Conservation (phyloP, 2,329 filamentous ascomycete species). For the Macrophomina tecta region DNA sequence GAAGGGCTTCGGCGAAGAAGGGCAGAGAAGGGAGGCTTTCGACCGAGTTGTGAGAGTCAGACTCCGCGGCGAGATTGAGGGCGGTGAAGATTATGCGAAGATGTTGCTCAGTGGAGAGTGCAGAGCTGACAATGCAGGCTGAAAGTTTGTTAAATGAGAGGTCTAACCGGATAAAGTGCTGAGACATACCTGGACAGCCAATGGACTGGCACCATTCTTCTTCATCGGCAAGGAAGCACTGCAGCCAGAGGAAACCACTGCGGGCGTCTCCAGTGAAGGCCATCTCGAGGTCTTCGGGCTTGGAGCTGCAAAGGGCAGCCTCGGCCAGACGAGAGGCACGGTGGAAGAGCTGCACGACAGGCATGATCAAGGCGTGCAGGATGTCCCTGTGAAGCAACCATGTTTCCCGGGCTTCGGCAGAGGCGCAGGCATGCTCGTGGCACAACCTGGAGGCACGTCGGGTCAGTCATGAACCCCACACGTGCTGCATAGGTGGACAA, state of each 20-base stretch:
- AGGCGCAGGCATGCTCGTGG: slow-evolving; percentile 45
- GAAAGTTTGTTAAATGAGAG: slow-evolving; percentile 32
- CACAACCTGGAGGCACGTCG: slow-evolving; percentile 51
- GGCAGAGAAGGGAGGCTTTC: slow-evolving; percentile 33
- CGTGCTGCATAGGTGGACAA: slow-evolving; percentile 43
- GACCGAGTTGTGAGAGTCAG: slow-evolving; percentile 41
- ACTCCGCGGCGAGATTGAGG: slow-evolving; percentile 50
- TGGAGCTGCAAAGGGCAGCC: slow-evolving; percentile 54
- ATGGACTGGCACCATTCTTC: slow-evolving; percentile 63
- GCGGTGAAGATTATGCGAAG: slow-evolving; percentile 56
- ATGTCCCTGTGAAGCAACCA: slow-evolving; percentile 64
- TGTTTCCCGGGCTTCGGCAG: slow-evolving; percentile 41
- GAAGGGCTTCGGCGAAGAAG: slow-evolving; percentile 42
- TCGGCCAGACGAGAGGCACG: slow-evolving; percentile 61
- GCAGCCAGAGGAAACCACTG: slow-evolving; percentile 64
- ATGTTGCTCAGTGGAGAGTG: slow-evolving; percentile 54
- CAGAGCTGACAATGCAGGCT: slow-evolving; percentile 53
- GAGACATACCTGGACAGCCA: slow-evolving; percentile 56
- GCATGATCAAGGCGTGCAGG: slow-evolving; percentile 63
- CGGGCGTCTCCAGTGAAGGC: slow-evolving; percentile 64
- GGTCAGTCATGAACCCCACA: slow-evolving; percentile 38
- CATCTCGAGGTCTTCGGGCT: slow-evolving; percentile 60
- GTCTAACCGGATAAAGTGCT: not conserved
- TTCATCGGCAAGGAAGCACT: slow-evolving; percentile 63
- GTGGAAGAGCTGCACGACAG: slow-evolving; percentile 62